Base-by-base conservation (phyloP, 2,329 filamentous ascomycete species). In the Rhynchosporium agropyri region DNA sequence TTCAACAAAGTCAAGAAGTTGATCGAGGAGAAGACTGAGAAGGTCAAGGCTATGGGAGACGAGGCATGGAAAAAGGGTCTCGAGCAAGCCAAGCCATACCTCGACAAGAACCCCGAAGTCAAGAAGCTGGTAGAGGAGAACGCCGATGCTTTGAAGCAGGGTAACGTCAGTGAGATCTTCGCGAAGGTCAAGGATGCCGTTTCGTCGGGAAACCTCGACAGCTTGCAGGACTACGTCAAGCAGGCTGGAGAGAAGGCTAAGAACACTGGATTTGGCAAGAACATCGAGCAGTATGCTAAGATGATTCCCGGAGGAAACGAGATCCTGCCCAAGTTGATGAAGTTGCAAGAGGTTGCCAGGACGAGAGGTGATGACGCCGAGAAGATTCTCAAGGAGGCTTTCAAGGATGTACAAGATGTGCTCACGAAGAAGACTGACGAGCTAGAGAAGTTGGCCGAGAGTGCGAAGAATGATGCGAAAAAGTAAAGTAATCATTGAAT, bases 31-130 rank as follows among this genome's bases (percentile, higher is more conserved):
- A 92, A 90, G 82, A 79, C 82, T 2, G 77, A 90, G 72, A 80
- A 89, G 74, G 71, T 92, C 38, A 81, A 84, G 76, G 83, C 88
- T 75, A 76, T 91, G 1, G 88, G 88, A 28, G 88, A 92, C 46
- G 81, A 91, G 75, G 85, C 86, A 0, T 92, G 87, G 87, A 80
- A 86, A 67, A 89, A 90, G 78, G 88, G 84, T 0, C 72, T 90
- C 53, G 86, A 92, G 76, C 80, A 90, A 75, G 86, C 85, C 42
- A 86, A 89, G 79, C 88, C 89, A 0, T 84, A 86, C 63, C 81
- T 92, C 0, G 89, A 92, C 69, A 91, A 91, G 81, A 90, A 85
- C 75, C 88, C 89, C n/a, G 80, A 90, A 77, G 77, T 90, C 63
- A 92, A 91, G 79, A 80, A 91, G 75, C 74, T 91, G 0, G 73